phyloP scores from a whole-genome alignment of 1,284 basidiomycete species.

The Fomitopsis pinicola region DNA sequence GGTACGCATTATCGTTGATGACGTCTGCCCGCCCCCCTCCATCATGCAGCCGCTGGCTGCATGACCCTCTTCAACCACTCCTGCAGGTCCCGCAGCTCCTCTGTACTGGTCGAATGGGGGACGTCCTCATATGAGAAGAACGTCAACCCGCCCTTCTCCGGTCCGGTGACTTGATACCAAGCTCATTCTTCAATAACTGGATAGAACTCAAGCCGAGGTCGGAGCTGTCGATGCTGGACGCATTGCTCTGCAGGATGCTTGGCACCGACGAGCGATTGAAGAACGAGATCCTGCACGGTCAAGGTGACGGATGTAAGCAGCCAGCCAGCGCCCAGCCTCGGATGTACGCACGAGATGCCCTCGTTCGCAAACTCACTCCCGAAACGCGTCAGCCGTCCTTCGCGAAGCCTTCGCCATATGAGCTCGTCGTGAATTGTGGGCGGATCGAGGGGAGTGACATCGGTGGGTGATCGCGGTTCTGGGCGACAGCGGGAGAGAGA shows the following conservation, averaged over 20 bases:
- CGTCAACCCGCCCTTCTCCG: constrained; percentile 22
- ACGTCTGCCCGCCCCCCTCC: neutral
- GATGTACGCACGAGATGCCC: constrained; percentile 54
- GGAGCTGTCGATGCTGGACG: constrained; percentile 56
- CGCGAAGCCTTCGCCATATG: constrained; percentile 67
- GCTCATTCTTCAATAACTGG: constrained; percentile 45
- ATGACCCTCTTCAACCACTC: constrained; percentile 53
- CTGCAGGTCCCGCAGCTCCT: constrained; percentile 65
- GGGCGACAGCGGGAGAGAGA: constrained; percentile 45
- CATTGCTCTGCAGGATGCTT: constrained; percentile 44
- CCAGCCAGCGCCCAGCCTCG: neutral
- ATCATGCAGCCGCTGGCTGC: neutral
- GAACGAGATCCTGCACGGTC: constrained; percentile 64
- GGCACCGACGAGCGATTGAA: constrained; percentile 63
- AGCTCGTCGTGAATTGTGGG: constrained; percentile 42
- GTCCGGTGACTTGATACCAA: constrained; percentile 40
- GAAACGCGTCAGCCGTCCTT: constrained; percentile 72
- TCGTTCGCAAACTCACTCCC: constrained; percentile 64
- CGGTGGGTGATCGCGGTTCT: too few relatives aligned
- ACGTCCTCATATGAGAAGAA: constrained; percentile 60
- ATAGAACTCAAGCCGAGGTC: constrained; percentile 50
- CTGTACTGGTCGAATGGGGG: constrained; percentile 55
- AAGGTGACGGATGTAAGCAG: neutral
- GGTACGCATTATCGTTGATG: neutral
- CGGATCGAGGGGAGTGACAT: too few relatives aligned